These are phyloP conservation scores for Vairimorpha necatrix DNA, from an alignment of 371 early-diverging fungal genomes.

Conservation along the genomic window DNA sequence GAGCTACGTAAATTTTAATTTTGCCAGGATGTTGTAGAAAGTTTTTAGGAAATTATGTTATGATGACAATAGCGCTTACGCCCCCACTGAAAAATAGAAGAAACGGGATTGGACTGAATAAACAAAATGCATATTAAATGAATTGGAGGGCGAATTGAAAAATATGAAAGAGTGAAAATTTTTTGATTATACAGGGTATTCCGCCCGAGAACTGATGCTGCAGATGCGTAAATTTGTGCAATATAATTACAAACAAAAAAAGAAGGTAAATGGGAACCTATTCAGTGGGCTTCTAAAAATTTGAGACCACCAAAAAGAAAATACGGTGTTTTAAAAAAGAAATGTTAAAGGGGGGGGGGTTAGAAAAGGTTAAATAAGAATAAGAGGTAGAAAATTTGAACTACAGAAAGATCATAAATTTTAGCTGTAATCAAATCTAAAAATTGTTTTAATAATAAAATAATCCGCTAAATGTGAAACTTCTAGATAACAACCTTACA, in stretches of 20 bases:
- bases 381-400: not conserved
- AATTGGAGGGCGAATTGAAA: too few species aligned
- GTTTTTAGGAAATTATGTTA: not conserved
- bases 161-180: too few species aligned
- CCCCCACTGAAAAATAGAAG: not conserved
- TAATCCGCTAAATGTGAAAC: too few species aligned
- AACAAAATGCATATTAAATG: not conserved
- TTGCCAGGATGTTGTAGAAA: not conserved
- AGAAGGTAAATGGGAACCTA: not conserved
- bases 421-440: not conserved
- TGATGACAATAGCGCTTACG: not conserved
- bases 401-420: not conserved
- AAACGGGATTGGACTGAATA: not conserved
- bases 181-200: not conserved
- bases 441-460: too few species aligned
- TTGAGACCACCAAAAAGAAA: conserved; percentile 28
- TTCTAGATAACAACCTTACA: too few species aligned
- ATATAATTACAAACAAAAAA: not conserved
- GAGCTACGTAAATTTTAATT: not conserved
- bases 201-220: not conserved
- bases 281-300: too few species aligned
- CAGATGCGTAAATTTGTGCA: not conserved
- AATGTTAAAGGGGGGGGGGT: conserved; percentile 15
- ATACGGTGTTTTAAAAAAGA: conserved; percentile 35
- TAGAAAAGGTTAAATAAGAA: conserved; percentile 36